Base-by-base conservation (phyloP, 352 stramenopile species). In the Phytophthora pluvialis region DNA sequence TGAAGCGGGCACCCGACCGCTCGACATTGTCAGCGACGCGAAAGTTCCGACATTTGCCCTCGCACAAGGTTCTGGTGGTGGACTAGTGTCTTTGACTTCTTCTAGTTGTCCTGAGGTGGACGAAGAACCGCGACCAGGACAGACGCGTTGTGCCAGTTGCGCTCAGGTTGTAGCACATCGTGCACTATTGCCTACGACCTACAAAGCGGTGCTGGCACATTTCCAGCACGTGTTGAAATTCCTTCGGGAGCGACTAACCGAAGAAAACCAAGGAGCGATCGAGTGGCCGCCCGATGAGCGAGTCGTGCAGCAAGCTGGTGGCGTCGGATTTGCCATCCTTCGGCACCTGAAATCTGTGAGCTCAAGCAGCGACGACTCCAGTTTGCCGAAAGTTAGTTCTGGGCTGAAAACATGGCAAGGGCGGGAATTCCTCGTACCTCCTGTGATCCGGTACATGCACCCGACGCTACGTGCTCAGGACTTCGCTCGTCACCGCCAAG, bases 151-250 rank as follows among this genome's bases (percentile, higher is more conserved):
- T 67, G 81, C 84, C 33, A 98, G 89, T 47, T 99, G 96, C 49
- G 88, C 78, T 2, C 70, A 72, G 32, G 69, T 85, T 10, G 74
- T 88, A n/a, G 80, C 84, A 40, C 75, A 90, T 28, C 67, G 80
- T 13, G 76, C 82, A 28, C 86, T 97, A 55, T 79, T 98, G 33
- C 65, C 79, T 28, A 93, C 97, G 12, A 88, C 79, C 10, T 99
- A 98, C 80, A 98, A 98, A 68, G 96, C 91, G 10, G 85, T 99
- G 4, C 84, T 99, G 25, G 81, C 91, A 49, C 96, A 99, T 68
- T 99, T 98, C 66, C 78, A 97, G 42, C 84, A 95, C 15, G 90
- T 97, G 28, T 60, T 98, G 16, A 72, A 71, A 33, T 88, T 94
- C 46, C 33, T 96, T 35, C 67, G 77, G 0, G 56, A 78, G 3